Evolutionary conservation across 768 basidiomycete genomes (phyloP).

Genomic region (Suillus subluteus): DNA sequence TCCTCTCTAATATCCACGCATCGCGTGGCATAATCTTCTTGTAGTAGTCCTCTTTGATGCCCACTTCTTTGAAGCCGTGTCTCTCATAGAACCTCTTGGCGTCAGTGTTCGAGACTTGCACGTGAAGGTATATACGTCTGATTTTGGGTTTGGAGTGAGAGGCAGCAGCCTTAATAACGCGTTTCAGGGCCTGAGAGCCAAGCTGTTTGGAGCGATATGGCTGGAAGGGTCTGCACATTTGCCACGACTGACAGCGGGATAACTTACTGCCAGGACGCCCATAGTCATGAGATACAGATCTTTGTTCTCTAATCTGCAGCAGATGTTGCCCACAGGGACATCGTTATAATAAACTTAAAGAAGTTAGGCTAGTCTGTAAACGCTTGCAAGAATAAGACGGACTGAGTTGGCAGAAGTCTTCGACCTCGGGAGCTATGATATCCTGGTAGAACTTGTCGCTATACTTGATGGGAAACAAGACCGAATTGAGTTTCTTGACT

Average conservation of each 20-base stretch:
- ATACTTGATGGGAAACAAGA: conserved; percentile 89
- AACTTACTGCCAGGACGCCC: conserved; percentile 83
- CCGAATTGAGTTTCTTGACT: conserved; percentile 61
- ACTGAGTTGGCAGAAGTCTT: conserved; percentile 90
- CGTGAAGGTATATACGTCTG: conserved; percentile 78
- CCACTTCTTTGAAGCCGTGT: conserved; percentile 76
- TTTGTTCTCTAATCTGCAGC: conserved; percentile 79
- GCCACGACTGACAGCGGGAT: conserved; percentile 16
- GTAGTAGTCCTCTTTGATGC: conserved; percentile 77
- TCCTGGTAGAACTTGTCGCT: conserved; percentile 87
- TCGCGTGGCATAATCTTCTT: conserved; percentile 85
- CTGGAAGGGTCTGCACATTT: conserved; percentile 33
- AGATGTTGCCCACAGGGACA: conserved; percentile 87
- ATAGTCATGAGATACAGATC: conserved; percentile 84
- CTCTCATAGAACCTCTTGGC: conserved; percentile 85
- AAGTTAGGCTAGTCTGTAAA: conserved; percentile 9
- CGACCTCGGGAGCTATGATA: conserved; percentile 74
- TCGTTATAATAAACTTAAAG: conserved; percentile 88
- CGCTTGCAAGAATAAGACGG: conserved; percentile 36
- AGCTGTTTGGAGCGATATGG: conserved; percentile 83
- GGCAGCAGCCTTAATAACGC: conserved; percentile 66
- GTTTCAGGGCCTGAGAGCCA: conserved; percentile 73
- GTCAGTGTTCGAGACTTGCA: conserved; percentile 78
- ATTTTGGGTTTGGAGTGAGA: conserved; percentile 64
- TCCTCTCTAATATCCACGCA: conserved; percentile 85